Evolutionary conservation across 2,329 filamentous ascomycete genomes (phyloP).

Genomic region (Pseudogymnoascus sp.): DNA sequence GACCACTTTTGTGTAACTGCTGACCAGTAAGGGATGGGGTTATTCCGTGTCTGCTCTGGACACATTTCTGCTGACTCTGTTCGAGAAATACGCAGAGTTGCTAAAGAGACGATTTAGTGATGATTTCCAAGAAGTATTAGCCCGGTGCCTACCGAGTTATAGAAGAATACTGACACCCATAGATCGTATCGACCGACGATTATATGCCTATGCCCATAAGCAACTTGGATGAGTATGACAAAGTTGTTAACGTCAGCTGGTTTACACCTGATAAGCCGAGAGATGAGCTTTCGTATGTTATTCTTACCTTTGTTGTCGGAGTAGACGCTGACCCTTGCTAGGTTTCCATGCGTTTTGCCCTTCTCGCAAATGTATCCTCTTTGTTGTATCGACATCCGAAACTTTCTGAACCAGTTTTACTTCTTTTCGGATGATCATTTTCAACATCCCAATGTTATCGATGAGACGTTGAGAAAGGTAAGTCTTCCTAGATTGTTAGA

Average conservation of each 20-base stretch:
- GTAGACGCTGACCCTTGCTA: slow-evolving; percentile 29
- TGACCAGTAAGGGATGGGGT: slow-evolving; percentile 62
- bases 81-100: slow-evolving; percentile 88
- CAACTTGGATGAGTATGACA: slow-evolving; percentile 83
- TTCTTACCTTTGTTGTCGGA: neutral
- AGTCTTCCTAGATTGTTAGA: slow-evolving; percentile 14
- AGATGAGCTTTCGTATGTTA: slow-evolving; percentile 64
- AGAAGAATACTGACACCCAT: slow-evolving; percentile 14
- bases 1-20: neutral
- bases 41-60: slow-evolving; percentile 80
- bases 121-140: slow-evolving; percentile 77
- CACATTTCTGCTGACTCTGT: slow-evolving; percentile 76
- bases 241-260: slow-evolving; percentile 94
- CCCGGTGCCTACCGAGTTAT: neutral
- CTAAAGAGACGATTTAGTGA: slow-evolving; percentile 88
- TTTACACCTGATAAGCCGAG: slow-evolving; percentile 75
- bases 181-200: slow-evolving; percentile 83
- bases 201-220: slow-evolving; percentile 99
- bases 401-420: slow-evolving; percentile 97
- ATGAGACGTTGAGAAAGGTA: slow-evolving; percentile 78
- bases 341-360: slow-evolving; percentile 89
- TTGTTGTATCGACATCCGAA: slow-evolving; percentile 95
- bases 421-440: slow-evolving; percentile 97
- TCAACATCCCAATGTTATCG: slow-evolving; percentile 80
- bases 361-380: slow-evolving; percentile 99